Evolutionary conservation across 352 stramenopile genomes (phyloP).

Genomic region (Phytophthora foliorum): DNA sequence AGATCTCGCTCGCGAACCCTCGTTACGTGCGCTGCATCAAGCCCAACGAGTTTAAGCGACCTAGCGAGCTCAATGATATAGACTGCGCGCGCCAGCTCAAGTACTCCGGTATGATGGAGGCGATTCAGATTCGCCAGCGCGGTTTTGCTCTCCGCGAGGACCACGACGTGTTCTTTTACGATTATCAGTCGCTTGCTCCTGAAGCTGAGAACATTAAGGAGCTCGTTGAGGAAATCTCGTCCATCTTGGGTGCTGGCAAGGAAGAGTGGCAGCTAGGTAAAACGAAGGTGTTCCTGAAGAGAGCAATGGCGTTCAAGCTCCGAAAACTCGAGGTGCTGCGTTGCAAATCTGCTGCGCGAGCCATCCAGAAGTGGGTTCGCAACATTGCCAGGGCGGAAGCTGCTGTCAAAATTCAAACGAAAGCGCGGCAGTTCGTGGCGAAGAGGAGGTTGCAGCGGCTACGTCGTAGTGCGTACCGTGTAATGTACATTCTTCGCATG

Average conservation of each 20-base stretch:
- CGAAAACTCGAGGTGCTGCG: conserved; percentile 85
- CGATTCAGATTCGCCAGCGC: conserved; percentile 91
- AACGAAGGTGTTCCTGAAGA: conserved; percentile 91
- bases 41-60: conserved; percentile 88
- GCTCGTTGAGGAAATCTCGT: conserved; percentile 86
- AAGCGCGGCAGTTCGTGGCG: conserved; percentile 74
- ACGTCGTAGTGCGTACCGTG: conserved; percentile 65
- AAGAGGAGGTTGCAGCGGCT: conserved; percentile 60
- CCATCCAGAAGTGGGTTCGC: conserved; percentile 86
- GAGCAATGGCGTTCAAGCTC: conserved; percentile 82
- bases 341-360: conserved; percentile 83
- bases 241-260: conserved; percentile 87
- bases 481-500: conserved; percentile 69
- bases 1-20: conserved; percentile 90
- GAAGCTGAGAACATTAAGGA: conserved; percentile 87
- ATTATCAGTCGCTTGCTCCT: conserved; percentile 89
- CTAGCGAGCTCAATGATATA: conserved; percentile 79
- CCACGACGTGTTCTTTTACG: conserved; percentile 93
- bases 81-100: conserved; percentile 91
- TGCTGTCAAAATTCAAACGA: conserved; percentile 78
- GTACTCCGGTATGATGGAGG: conserved; percentile 94
- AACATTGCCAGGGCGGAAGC: conserved; percentile 71
- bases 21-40: conserved; percentile 92
- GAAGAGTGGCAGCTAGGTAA: conserved; percentile 92
- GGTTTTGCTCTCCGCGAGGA: conserved; percentile 90